These are phyloP conservation scores for Umbelopsis sp. DNA, from an alignment of 192 early-diverging fungal genomes.

Conservation along the genomic window DNA sequence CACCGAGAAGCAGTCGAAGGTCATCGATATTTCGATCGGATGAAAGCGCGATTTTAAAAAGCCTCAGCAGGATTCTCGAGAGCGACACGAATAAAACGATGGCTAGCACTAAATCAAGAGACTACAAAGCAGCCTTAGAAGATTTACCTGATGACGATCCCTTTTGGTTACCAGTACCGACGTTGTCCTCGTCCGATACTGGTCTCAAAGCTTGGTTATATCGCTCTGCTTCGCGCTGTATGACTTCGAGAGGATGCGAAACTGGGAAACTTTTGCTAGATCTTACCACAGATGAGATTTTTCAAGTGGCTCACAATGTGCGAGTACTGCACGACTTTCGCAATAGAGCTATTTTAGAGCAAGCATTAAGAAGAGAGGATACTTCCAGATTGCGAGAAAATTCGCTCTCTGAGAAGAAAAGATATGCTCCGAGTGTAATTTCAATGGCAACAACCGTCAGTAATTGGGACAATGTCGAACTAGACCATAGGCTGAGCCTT, in stretches of 20 bases:
- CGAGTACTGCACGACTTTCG: neutral
- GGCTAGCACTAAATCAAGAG: too few species aligned
- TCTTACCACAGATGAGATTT: neutral
- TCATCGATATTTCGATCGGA: neutral
- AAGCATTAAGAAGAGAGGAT: neutral
- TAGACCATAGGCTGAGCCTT: too few species aligned
- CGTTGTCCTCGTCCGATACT: neutral
- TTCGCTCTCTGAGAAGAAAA: too few species aligned
- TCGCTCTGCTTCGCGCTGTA: neutral
- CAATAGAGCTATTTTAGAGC: neutral
- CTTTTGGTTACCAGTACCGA: neutral
- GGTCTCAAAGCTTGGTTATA: neutral
- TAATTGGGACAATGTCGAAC: too few species aligned
- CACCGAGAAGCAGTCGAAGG: neutral
- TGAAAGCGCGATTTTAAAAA: neutral
- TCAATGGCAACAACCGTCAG: neutral
- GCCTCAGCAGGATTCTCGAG: too few species aligned
- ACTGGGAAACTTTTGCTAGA: neutral
- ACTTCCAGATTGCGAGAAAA: too few species aligned
- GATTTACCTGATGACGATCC: neutral
- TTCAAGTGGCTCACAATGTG: neutral
- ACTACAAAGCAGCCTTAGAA: neutral
- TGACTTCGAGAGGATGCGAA: neutral
- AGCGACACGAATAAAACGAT: too few species aligned
- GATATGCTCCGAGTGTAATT: neutral